A percentile compares a stretch with the other conserved stretches of the same genome.
These are phyloP conservation scores for Lactarius hatsudake DNA, from an alignment of 768 basidiomycete genomes.

Conservation along the genomic window DNA sequence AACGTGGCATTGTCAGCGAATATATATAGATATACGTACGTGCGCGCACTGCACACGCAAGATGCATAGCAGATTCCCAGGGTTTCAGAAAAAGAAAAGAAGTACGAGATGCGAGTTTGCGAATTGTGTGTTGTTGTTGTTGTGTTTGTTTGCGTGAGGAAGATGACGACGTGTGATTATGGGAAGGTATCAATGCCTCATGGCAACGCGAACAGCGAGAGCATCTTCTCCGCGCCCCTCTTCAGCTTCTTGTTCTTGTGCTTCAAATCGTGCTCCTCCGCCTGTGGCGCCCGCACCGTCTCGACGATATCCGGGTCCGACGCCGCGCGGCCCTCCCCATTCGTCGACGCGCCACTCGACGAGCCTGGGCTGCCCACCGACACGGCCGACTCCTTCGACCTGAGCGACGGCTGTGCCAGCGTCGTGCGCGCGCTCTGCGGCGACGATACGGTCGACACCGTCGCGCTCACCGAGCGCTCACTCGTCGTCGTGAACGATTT, in stretches of 20 bases:
- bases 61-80: slow-evolving; percentile 17
- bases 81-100: neutral
- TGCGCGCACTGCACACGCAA: slow-evolving; percentile 19
- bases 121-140: neutral
- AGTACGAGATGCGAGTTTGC: neutral
- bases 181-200: slow-evolving; percentile 29
- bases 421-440: slow-evolving; percentile 48
- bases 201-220: slow-evolving; percentile 77
- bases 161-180: neutral
- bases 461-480: slow-evolving; percentile 49
- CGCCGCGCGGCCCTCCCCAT: slow-evolving; percentile 42
- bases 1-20: slow-evolving; percentile 22
- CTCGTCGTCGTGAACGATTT: slow-evolving; percentile 38
- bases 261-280: slow-evolving; percentile 46
- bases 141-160: neutral
- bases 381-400: slow-evolving; percentile 74
- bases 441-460: slow-evolving; percentile 49
- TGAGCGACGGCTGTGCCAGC: slow-evolving; percentile 61
- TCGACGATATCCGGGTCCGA: slow-evolving; percentile 25
- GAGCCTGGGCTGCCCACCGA: slow-evolving; percentile 71
- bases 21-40: slow-evolving; percentile 24
- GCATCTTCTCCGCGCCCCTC: slow-evolving; percentile 81
- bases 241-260: slow-evolving; percentile 78
- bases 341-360: slow-evolving; percentile 67
- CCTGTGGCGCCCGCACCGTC: slow-evolving; percentile 12